Base-by-base conservation (phyloP, 2,329 filamentous ascomycete genomes). In the Ceratocystis colombiana region DNA sequence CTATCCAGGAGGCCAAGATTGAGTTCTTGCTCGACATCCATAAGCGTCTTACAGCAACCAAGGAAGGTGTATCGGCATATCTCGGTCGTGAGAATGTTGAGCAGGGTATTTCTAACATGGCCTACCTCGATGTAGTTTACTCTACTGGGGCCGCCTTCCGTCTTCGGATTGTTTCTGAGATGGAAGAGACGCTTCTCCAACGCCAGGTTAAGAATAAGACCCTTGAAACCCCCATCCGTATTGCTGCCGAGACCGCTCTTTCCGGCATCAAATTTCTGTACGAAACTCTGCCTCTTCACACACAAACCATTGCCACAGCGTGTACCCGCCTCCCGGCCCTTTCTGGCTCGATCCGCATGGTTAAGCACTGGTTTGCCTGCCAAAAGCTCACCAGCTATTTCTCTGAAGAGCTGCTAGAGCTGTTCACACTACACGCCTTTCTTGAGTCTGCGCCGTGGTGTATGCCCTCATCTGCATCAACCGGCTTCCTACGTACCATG, bases 1-100 rank as follows among this genome's bases (percentile, higher is more conserved):
- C 93, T 4, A 96, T 97, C 66, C 94, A 99, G 74, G 85, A 91
- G 72, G 92, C 91, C 12, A 99, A 99, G 75, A 83, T 95, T 48
- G 94, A 95, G 2, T 96, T 99, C 73, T 79, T 94, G 3, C 77
- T 96, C 2, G 84, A 86, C 71, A 85, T 96, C 66, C 85, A 86
- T 62, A 84, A 87, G 64, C 81, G 90, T 2, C 77, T 99, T 1
- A 80, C 83, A 65, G 80, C 83, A 20, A 76, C 79, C 2, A 83
- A 86, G 30, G 79, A 82, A 7, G 80, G 79, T 53, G 80, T 90
- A 50, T 83, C 78, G 33, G 85, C 86, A 5, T 85, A 85, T 59
- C 78, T 97, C 12, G 93, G 94, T 0, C 79, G 96, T 17, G 94
- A 97, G 72, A 91, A 94, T 69, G 80, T 83, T 66, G 80, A 81